Base-by-base conservation (phyloP, 2,329 filamentous ascomycete genomes). In the Hypoxylon sp. region DNA sequence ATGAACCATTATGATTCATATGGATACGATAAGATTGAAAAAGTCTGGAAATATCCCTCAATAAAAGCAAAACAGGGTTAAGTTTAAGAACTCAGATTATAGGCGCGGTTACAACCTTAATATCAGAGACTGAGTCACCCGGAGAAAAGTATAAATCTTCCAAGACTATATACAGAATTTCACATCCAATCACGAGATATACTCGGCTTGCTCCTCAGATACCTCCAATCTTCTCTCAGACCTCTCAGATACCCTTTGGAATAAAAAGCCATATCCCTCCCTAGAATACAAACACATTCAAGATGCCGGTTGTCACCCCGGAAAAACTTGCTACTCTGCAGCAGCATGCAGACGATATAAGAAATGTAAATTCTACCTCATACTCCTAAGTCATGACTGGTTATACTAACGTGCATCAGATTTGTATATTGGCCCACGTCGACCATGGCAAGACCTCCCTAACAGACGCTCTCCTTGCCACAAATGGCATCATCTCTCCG, bases 401-500 rank as follows among this genome's bases (percentile, higher is more conserved):
- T 80, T 73, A 79, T 73, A 63, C 70, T 74, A 54, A 70, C 67
- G 64, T 32, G 37, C n/a, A 20, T 70, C 72, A 93, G 91, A 97
- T 97, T 70, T 97, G 94, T 78, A 97, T 98, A 72, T 81, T 98
- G 70, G 94, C 94, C 48, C 94, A 98, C 77, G 94, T 98, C 73
- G 95, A 99, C 78, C 95, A 99, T 85, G 95, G 95, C 74, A 99
- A 99, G 80, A 99, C 95, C 2, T 98, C 95, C 32, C 87, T 99
- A 71, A 97, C 94, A 60, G 95, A 99, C 79, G 93, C 93, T 64
- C 87, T 99, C 55, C 92, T 99, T 74, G 94, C 95, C 78, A 98
- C 95, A 69, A 99, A 99, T 86, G 95, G 95, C 81, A 98, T 99
- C 81, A 99, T 99, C 75, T 98, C 95, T 28, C 92, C 94, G 58